Percentiles rank a stretch among this genome's conserved stretches.
Evolutionary conservation across 768 basidiomycete species (phyloP).

Genomic region (Lentinula aciculospora): DNA sequence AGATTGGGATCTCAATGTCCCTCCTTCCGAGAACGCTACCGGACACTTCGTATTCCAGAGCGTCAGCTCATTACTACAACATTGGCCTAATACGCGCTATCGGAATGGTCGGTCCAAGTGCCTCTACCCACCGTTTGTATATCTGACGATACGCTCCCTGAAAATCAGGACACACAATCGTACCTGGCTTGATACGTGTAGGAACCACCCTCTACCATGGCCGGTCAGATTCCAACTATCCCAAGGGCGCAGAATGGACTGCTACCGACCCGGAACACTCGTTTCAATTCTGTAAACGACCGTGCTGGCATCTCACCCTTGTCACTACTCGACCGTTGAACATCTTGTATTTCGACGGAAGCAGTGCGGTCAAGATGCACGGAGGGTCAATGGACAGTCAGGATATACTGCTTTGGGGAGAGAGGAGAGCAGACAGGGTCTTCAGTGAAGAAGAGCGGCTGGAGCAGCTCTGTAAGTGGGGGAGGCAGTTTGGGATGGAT

Average conservation of each 20-base stretch:
- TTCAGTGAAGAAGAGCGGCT: slow-evolving; percentile 29
- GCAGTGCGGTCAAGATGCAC: slow-evolving; percentile 37
- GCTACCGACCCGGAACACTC: slow-evolving; percentile 18
- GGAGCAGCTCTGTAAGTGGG: slow-evolving; percentile 36
- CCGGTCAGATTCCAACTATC: slow-evolving; percentile 9
- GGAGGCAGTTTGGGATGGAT: slow-evolving; percentile 32
- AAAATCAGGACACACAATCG: slow-evolving; percentile 16
- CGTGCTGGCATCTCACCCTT: slow-evolving; percentile 32
- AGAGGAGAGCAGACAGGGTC: slow-evolving; percentile 12
- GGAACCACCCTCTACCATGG: slow-evolving; percentile 18
- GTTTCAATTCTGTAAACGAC: slow-evolving; percentile 27
- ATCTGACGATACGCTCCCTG: not conserved
- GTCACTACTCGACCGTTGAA: slow-evolving; percentile 32
- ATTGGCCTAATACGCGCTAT: slow-evolving; percentile 33
- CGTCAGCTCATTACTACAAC: slow-evolving; percentile 22
- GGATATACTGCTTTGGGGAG: slow-evolving; percentile 41
- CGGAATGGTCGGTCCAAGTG: slow-evolving; percentile 23
- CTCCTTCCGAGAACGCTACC: slow-evolving; percentile 18
- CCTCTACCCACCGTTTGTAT: not conserved
- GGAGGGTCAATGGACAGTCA: slow-evolving; percentile 40
- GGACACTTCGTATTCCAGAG: slow-evolving; percentile 20
- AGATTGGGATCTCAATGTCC: slow-evolving; percentile 16
- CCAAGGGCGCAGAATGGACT: slow-evolving; percentile 14
- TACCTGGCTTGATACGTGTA: slow-evolving; percentile 12
- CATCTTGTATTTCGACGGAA: slow-evolving; percentile 49